Base-by-base conservation (phyloP, 176 grass and related monocot species). In the Oryza nivara region DNA sequence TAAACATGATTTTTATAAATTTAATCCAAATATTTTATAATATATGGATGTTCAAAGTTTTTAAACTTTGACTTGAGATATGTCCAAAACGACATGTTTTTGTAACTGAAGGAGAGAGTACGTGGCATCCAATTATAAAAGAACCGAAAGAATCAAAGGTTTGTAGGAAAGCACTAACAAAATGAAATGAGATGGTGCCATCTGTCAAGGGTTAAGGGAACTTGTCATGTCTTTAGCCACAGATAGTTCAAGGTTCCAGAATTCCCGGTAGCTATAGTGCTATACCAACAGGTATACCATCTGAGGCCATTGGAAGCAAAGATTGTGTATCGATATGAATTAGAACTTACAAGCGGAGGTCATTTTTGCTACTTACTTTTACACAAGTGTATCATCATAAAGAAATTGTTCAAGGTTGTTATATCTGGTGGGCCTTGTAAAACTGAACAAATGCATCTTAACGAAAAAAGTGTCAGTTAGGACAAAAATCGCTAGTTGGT, bases 351-450 rank as follows among this genome's bases (percentile, higher is more conserved):
- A 46, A 14, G 11, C 66, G 11, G 5, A 78, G 19, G 13, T 6
- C 17, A 76, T 2, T 68, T 81, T 76, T 35, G 22, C 28, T 73
- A 72, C 44, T 86, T 72, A 45, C 15, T 43, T 47, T 34, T 52
- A 76, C 28, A 14, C 28, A 14, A 34, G 34, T 26, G 44, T 25
- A 56, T 68, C 3, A 1, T 68, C 3, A 1, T 68, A 68, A 68
- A 14, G 20, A 76, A 76, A 49, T 72, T 78, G 73, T 30, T 47
- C 46, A 40, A 49, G 13, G 2, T 58, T 65, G 3, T 4, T 16
- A 78, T 51, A 28, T 72, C 67, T 30, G 43, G 44, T 88, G 45
- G 16, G 10, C 19, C 70, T 72, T 46, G 26, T 72, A 65, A 74
- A 81, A 48, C 8, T 58, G 11, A 71, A 71, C 32, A 65, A 19